Percentiles rank a stretch among this genome's conserved stretches.
Evolutionary conservation across 2,329 filamentous ascomycete genomes (phyloP).

Genomic region (Triangularia setosa): DNA sequence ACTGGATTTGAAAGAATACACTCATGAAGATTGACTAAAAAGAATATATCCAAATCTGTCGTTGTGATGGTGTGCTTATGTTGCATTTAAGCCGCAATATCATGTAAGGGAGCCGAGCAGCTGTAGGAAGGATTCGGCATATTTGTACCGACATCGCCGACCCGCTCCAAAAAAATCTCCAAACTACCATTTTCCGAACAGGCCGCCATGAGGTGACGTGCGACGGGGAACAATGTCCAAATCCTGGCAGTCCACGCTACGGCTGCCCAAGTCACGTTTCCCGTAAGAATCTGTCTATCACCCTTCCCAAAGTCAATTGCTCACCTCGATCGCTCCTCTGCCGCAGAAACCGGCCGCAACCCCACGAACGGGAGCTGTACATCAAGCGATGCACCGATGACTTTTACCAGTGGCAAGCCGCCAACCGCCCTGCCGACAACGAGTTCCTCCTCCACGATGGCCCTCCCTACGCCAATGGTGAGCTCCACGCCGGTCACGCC

Average conservation of each 20-base stretch:
- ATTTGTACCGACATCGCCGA: not conserved
- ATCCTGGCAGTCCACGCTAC: slow-evolving; percentile 70
- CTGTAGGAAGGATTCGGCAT: not conserved
- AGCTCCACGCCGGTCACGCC: slow-evolving; percentile 87
- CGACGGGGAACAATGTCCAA: slow-evolving; percentile 40
- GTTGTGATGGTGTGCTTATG: not conserved
- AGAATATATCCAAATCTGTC: not conserved
- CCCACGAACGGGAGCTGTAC: slow-evolving; percentile 52
- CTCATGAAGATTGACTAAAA: not conserved
- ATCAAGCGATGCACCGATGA: slow-evolving; percentile 78
- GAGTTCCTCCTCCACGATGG: slow-evolving; percentile 89
- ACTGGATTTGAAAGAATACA: not conserved
- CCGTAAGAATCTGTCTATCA: slow-evolving; percentile 45
- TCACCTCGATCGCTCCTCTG: slow-evolving; percentile 21
- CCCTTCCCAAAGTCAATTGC: not conserved
- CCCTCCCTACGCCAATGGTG: slow-evolving; percentile 92
- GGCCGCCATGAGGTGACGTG: slow-evolving; percentile 23
- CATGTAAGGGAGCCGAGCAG: not conserved
- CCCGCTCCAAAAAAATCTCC: not conserved
- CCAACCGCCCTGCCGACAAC: slow-evolving; percentile 47
- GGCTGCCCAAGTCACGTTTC: slow-evolving; percentile 70
- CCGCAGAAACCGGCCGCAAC: slow-evolving; percentile 48
- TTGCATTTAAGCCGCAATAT: not conserved
- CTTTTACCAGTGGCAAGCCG: slow-evolving; percentile 82
- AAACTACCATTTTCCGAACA: not conserved